These are phyloP conservation scores for Wickerhamomyces sydowiorum DNA, from an alignment of 805 yeast species.

Conservation along the genomic window DNA sequence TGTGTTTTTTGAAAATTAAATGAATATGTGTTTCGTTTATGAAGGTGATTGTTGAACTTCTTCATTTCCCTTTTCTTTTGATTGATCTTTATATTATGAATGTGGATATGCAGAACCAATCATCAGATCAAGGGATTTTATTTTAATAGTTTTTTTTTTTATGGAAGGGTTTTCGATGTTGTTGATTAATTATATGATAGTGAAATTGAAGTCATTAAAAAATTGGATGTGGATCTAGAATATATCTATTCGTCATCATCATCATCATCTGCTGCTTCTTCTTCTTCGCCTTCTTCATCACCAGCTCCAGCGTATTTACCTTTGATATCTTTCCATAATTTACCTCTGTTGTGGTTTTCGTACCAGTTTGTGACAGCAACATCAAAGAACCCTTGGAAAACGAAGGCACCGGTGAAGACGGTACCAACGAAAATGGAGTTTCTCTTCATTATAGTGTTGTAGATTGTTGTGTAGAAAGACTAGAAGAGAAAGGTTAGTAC, in stretches of 20 bases:
- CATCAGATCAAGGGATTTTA: too few species aligned
- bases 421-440: slow-evolving; percentile 85
- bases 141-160: too few species aligned
- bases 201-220: slow-evolving; percentile 16
- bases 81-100: too few species aligned
- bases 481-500: slow-evolving; percentile 10
- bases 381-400: slow-evolving; percentile 77
- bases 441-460: slow-evolving; percentile 77
- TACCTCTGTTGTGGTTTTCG: slow-evolving; percentile 76
- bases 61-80: too few species aligned
- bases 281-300: slow-evolving; percentile 45
- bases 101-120: too few species aligned
- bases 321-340: slow-evolving; percentile 80
- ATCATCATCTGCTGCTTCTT: slow-evolving; percentile 53
- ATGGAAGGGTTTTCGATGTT: slow-evolving; percentile 11
- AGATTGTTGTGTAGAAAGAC: slow-evolving; percentile 42
- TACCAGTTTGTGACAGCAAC: slow-evolving; percentile 62
- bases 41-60: background rate
- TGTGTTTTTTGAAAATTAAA: background rate
- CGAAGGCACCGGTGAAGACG: slow-evolving; percentile 77
- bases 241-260: slow-evolving; percentile 36
- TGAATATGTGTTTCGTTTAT: background rate
- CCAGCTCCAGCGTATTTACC: slow-evolving; percentile 50
- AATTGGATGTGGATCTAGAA: background rate
- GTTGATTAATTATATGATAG: slow-evolving; percentile 22